Conservation (phyloP, 192 early-diverging fungal genomes). For the Endogone sp. region DNA sequence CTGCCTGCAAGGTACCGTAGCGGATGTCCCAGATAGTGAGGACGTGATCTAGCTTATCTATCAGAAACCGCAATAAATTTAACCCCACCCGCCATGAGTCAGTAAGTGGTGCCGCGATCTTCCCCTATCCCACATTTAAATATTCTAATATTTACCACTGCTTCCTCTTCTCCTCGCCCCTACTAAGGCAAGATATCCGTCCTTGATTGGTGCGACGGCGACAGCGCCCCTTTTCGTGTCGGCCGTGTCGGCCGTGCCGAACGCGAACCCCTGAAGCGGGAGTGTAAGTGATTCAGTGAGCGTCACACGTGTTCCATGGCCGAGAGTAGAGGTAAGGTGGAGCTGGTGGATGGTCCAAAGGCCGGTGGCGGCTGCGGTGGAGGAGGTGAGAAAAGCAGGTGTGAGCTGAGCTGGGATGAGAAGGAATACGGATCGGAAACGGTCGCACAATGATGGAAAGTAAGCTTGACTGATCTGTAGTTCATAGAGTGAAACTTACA, state of each 20-base stretch:
- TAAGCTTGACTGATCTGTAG: too few species aligned
- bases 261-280: background rate
- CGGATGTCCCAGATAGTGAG: conserved; percentile 47
- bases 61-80: background rate
- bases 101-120: too few species aligned
- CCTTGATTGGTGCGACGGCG: conserved; percentile 30
- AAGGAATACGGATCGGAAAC: too few species aligned
- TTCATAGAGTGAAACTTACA: conserved; percentile 19
- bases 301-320: background rate
- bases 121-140: too few species aligned
- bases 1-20: conserved; percentile 50
- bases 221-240: background rate
- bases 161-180: conserved; percentile 13
- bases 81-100: too few species aligned
- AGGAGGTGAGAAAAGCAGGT: too few species aligned
- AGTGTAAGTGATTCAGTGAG: background rate
- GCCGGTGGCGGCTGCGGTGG: background rate
- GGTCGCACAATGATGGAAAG: too few species aligned
- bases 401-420: too few species aligned
- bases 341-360: background rate
- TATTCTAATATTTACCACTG: background rate
- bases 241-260: background rate
- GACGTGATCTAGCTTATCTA: conserved; percentile 28
- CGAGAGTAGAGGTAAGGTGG: background rate
- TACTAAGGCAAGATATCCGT: conserved; percentile 44